Percentiles rank a stretch among this genome's conserved stretches.
Evolutionary conservation across 345 rosid genomes (phyloP).

Genomic region (Citrus glauca): DNA sequence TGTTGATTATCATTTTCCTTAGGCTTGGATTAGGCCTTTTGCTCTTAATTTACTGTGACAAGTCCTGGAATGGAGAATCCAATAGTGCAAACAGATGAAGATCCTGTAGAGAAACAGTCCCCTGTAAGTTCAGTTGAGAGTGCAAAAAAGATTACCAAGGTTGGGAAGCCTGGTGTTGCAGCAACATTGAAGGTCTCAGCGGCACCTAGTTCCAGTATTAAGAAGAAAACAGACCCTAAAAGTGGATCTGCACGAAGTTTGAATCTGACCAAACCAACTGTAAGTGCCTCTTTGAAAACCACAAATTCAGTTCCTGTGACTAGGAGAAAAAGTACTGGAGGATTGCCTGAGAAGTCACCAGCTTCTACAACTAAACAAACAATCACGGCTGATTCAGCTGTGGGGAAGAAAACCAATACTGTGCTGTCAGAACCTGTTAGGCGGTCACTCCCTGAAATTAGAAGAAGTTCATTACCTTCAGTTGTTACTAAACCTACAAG

Average conservation of each 20-base stretch:
- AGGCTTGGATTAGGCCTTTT: constrained; percentile 24
- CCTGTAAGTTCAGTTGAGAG: constrained; percentile 36
- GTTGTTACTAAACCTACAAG: constrained; percentile 44
- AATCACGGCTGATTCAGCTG: constrained; percentile 27
- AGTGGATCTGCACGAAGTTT: constrained; percentile 32
- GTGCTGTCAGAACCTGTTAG: constrained; percentile 47
- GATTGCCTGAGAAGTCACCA: constrained; percentile 51
- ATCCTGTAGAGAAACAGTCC: constrained; percentile 32
- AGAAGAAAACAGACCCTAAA: constrained; percentile 50
- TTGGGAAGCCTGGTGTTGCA: constrained; percentile 36
- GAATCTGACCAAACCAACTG: constrained; percentile 39
- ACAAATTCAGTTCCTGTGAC: constrained; percentile 46
- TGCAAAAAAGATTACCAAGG: constrained; percentile 29
- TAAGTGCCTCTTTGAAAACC: constrained; percentile 37
- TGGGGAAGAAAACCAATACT: constrained; percentile 44
- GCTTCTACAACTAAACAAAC: constrained; percentile 26
- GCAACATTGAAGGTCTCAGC: constrained; percentile 37
- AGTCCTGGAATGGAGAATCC: constrained; percentile 58
- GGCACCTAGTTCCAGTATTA: constrained; percentile 38
- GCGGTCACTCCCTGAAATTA: constrained; percentile 78
- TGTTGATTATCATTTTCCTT: constrained; percentile 18
- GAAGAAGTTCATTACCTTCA: constrained; percentile 75
- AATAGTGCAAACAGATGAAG: constrained; percentile 34
- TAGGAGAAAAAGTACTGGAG: constrained; percentile 90
- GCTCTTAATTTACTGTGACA: constrained; percentile 16